A percentile compares a stretch with the other conserved stretches of the same genome.
These are phyloP conservation scores for Fusarium armeniacum DNA, from an alignment of 2,329 filamentous ascomycete species.

Conservation along the genomic window DNA sequence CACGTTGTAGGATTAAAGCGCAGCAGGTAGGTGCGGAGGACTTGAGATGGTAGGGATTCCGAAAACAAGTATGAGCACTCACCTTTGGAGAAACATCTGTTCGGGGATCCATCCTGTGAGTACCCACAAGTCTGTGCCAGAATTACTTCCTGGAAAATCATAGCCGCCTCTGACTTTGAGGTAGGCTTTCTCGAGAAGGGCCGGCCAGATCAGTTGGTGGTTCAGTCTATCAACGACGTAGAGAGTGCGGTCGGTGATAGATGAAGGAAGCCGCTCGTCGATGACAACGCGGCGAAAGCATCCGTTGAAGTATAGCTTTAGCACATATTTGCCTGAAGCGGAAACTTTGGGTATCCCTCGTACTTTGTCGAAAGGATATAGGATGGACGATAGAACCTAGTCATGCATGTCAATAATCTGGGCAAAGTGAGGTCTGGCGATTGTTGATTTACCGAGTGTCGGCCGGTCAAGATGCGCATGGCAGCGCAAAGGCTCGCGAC, in stretches of 20 bases:
- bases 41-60: no score
- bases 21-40: neutral
- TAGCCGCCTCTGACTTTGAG: constrained; percentile 95
- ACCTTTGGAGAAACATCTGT: constrained; percentile 89
- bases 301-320: constrained; percentile 96
- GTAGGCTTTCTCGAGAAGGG: constrained; percentile 95
- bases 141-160: constrained; percentile 98
- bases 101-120: constrained; percentile 97
- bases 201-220: constrained; percentile 87
- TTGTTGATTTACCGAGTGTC: constrained; percentile 70
- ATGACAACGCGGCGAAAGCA: constrained; percentile 89
- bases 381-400: constrained; percentile 77
- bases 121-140: constrained; percentile 92
- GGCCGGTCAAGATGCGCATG: constrained; percentile 76
- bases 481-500: constrained; percentile 93
- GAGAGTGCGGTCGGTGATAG: constrained; percentile 79
- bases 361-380: constrained; percentile 80
- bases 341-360: constrained; percentile 74
- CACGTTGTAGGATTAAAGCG: neutral
- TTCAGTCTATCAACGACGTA: constrained; percentile 91
- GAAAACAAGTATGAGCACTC: constrained; percentile 35
- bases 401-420: constrained; percentile 7
- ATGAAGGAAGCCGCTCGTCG: constrained; percentile 87
- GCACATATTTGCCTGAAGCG: constrained; percentile 87
- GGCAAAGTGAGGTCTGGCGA: neutral